A percentile compares a stretch with the other conserved stretches of the same genome.
Conservation (phyloP, 768 basidiomycete species). For the Mycena alexandri region DNA sequence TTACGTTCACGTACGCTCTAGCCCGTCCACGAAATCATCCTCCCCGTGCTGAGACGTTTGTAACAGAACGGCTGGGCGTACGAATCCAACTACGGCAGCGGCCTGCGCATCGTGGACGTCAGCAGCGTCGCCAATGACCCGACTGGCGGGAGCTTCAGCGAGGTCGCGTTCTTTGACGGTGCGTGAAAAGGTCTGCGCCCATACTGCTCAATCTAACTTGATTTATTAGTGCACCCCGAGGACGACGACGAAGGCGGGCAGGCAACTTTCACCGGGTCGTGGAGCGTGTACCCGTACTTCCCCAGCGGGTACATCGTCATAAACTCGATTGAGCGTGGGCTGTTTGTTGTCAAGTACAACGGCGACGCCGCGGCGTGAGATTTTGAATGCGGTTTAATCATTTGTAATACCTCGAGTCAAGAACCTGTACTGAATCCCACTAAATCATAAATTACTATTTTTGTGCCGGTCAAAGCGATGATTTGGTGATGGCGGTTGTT, state of each 20-base stretch:
- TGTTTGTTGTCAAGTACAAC: constrained; percentile 33
- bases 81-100: constrained; percentile 48
- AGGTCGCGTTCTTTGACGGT: constrained; percentile 46
- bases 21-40: neutral
- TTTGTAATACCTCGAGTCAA: no score
- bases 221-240: constrained; percentile 28
- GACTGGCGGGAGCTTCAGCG: constrained; percentile 42
- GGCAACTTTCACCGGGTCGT: constrained; percentile 32
- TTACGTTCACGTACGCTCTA: constrained; percentile 38
- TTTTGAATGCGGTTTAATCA: no score
- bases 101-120: constrained; percentile 46
- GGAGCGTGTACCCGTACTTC: constrained; percentile 35
- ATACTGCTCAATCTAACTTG: no score
- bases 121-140: constrained; percentile 45
- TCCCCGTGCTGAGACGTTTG: neutral
- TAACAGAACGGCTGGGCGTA: constrained; percentile 42
- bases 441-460: no score
- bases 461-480: no score
- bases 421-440: no score
- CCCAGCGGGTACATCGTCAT: constrained; percentile 32
- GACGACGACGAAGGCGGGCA: constrained; percentile 35
- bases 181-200: neutral
- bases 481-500: no score
- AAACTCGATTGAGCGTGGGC: constrained; percentile 32
- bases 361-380: neutral